These are phyloP conservation scores for Heliosperma pusillum DNA, from an alignment of 148 eudicot genomes.

Conservation along the genomic window DNA sequence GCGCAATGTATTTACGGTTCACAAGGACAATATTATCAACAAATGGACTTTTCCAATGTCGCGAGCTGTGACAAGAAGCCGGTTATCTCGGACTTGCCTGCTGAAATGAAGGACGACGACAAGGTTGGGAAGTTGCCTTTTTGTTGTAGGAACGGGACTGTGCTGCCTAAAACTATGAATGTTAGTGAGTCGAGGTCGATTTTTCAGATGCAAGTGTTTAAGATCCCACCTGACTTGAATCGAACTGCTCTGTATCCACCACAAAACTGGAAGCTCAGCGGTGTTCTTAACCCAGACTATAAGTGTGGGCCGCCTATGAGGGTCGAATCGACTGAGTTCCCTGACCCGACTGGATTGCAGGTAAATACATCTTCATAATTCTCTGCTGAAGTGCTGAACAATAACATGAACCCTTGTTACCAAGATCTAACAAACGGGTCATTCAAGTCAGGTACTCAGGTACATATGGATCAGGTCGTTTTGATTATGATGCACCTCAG, in stretches of 20 bases:
- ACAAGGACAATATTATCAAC: slow-evolving; percentile 59
- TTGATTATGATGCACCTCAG: too few species aligned
- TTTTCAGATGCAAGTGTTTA: slow-evolving; percentile 70
- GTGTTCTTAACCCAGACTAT: slow-evolving; percentile 61
- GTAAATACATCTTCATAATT: slow-evolving; percentile 1
- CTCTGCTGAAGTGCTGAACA: background rate
- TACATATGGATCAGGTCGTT: too few species aligned
- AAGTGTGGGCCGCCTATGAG: slow-evolving; percentile 65
- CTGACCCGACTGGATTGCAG: slow-evolving; percentile 61
- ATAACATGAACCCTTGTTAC: too few species aligned
- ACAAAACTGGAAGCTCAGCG: slow-evolving; percentile 70
- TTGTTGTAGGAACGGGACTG: slow-evolving; percentile 72
- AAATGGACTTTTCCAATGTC: slow-evolving; percentile 62
- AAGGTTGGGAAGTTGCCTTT: slow-evolving; percentile 76
- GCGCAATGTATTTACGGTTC: slow-evolving; percentile 73
- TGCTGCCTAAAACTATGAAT: slow-evolving; percentile 72
- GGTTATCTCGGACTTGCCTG: slow-evolving; percentile 64
- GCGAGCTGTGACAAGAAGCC: slow-evolving; percentile 61
- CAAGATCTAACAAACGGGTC: too few species aligned
- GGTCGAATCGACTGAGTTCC: slow-evolving; percentile 58
- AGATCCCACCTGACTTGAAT: slow-evolving; percentile 79
- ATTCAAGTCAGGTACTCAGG: too few species aligned
- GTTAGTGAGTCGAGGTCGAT: slow-evolving; percentile 54
- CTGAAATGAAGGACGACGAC: slow-evolving; percentile 50
- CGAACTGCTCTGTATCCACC: slow-evolving; percentile 75